phyloP scores from a whole-genome alignment of 179 eudicot species.

The Heliamphora pulchella region DNA sequence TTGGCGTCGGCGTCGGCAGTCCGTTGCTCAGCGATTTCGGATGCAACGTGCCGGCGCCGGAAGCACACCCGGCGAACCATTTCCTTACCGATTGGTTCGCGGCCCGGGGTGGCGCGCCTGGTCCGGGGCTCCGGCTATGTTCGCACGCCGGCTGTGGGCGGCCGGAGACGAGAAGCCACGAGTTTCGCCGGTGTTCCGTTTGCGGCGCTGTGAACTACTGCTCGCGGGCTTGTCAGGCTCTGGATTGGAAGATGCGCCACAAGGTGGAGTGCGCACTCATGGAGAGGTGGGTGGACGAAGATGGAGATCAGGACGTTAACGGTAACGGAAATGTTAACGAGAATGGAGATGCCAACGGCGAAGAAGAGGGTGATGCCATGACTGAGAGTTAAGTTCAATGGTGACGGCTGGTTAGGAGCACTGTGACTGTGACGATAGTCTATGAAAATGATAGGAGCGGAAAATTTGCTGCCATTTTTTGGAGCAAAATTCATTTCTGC shows the following conservation, averaged over 20 bases:
- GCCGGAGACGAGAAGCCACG: slow-evolving; percentile 77
- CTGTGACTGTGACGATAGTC: slow-evolving; percentile 23
- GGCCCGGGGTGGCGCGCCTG: slow-evolving; percentile 19
- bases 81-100: slow-evolving; percentile 47
- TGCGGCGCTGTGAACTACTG: slow-evolving; percentile 80
- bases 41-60: slow-evolving; percentile 43
- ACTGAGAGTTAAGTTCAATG: slow-evolving; percentile 23
- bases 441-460: neutral
- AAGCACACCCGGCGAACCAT: slow-evolving; percentile 42
- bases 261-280: slow-evolving; percentile 60
- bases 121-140: slow-evolving; percentile 49
- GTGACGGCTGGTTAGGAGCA: neutral
- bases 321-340: slow-evolving; percentile 14
- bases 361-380: slow-evolving; percentile 16
- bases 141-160: slow-evolving; percentile 74
- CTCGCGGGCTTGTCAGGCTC: slow-evolving; percentile 89
- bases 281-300: slow-evolving; percentile 48
- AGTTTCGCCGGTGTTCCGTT: slow-evolving; percentile 81
- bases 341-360: slow-evolving; percentile 3
- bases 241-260: slow-evolving; percentile 81
- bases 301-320: slow-evolving; percentile 24
- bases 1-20: slow-evolving; percentile 19
- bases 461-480: neutral
- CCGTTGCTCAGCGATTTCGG: slow-evolving; percentile 53
- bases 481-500: neutral